These are phyloP conservation scores for Rhinocladiella similis DNA, from an alignment of 2,329 filamentous ascomycete species.

Conservation along the genomic window DNA sequence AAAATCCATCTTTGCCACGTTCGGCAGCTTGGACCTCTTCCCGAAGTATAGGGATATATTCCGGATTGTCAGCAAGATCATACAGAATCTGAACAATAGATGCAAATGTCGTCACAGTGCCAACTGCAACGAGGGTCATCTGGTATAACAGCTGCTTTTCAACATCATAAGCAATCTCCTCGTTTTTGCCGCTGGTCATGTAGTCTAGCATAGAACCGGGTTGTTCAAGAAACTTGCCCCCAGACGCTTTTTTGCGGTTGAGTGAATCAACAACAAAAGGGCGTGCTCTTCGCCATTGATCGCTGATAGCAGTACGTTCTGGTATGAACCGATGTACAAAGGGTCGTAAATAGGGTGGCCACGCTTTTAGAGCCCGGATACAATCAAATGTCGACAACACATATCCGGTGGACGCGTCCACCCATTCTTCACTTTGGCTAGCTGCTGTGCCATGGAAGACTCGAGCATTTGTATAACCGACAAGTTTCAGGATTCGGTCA, in stretches of 20 bases:
- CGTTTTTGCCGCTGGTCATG: slow-evolving; percentile 26
- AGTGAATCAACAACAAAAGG: slow-evolving; percentile 35
- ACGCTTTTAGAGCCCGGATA: slow-evolving; percentile 43
- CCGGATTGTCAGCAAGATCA: slow-evolving; percentile 13
- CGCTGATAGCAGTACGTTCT: slow-evolving; percentile 39
- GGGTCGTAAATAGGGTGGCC: slow-evolving; percentile 42
- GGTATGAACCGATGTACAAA: slow-evolving; percentile 50
- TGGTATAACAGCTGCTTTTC: slow-evolving; percentile 26
- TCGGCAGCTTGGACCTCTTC: slow-evolving; percentile 18
- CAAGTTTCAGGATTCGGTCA: not conserved
- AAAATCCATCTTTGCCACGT: slow-evolving; percentile 11
- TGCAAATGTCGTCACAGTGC: slow-evolving; percentile 38
- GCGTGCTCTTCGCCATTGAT: slow-evolving; percentile 39
- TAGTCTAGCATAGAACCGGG: not conserved
- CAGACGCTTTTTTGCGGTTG: slow-evolving; percentile 18
- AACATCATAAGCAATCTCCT: slow-evolving; percentile 15
- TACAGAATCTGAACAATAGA: slow-evolving; percentile 22
- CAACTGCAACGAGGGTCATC: slow-evolving; percentile 34
- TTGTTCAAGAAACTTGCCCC: slow-evolving; percentile 1
- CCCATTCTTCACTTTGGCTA: not conserved
- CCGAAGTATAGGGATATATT: slow-evolving; percentile 11
- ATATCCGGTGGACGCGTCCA: not conserved
- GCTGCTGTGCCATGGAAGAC: slow-evolving; percentile 2
- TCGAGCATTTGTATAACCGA: not conserved
- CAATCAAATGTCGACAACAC: not conserved